A percentile compares a stretch with the other conserved stretches of the same genome.
Conservation (phyloP, 2,329 filamentous ascomycete species). For the Diatrype stigma region DNA sequence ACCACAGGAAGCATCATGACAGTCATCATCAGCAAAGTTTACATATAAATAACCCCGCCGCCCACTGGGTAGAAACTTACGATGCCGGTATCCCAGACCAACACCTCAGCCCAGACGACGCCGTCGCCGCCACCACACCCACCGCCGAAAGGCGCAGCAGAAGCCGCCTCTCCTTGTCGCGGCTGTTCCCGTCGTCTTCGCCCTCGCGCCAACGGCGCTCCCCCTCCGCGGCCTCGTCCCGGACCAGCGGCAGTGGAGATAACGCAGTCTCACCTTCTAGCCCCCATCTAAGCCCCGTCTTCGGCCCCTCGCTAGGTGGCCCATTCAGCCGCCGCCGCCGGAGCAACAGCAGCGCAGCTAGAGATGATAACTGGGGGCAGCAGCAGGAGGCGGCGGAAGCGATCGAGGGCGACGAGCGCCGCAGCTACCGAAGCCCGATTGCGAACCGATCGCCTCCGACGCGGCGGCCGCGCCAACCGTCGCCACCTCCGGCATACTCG, state of each 20-base stretch:
- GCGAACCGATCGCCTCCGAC: neutral
- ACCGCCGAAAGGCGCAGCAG: neutral
- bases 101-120: neutral
- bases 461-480: neutral
- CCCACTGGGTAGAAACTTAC: neutral
- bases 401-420: neutral
- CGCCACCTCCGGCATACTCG: slow-evolving; percentile 5
- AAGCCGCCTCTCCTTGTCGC: neutral
- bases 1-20: neutral
- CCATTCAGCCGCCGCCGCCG: neutral
- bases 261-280: neutral
- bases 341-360: neutral
- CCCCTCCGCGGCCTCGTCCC: neutral
- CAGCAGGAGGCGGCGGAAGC: too few species aligned
- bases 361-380: too few species aligned
- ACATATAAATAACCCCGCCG: neutral
- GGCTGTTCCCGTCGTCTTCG: neutral
- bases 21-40: neutral
- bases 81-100: neutral
- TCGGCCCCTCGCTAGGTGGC: neutral
- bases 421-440: neutral
- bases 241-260: neutral
- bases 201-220: neutral
- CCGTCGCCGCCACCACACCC: neutral
- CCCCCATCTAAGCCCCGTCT: neutral